Evolutionary conservation across 805 yeast genomes (phyloP).

Genomic region (Saccharomyces mikatae): DNA sequence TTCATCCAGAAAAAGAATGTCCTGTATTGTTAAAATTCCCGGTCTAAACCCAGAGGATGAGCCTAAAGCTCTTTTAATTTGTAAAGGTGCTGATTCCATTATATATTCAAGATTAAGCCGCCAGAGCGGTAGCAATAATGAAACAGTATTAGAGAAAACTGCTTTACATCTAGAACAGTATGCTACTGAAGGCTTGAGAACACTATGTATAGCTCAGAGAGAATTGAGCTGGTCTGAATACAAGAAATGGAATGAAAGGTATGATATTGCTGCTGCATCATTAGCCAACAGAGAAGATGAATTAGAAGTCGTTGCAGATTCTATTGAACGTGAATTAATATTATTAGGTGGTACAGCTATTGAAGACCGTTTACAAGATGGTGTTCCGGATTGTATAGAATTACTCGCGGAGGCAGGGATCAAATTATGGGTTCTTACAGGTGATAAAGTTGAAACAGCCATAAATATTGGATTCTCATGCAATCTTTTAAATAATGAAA

Average conservation of each 20-base stretch:
- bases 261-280: conserved; percentile 59
- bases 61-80: conserved; percentile 56
- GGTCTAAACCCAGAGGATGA: conserved; percentile 36
- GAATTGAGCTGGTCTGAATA: conserved; percentile 58
- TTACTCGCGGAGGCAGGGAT: conserved; percentile 68
- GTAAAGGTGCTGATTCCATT: conserved; percentile 82
- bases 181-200: conserved; percentile 79
- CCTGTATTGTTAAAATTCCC: conserved; percentile 69
- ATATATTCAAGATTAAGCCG: conserved; percentile 58
- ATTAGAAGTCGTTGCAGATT: conserved; percentile 68
- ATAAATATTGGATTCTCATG: conserved; percentile 83
- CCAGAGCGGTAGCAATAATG: conserved; percentile 33
- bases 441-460: conserved; percentile 86
- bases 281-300: conserved; percentile 56
- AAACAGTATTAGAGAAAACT: conserved; percentile 47
- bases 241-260: conserved; percentile 52
- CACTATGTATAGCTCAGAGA: conserved; percentile 69
- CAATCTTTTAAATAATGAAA: conserved; percentile 63
- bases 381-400: conserved; percentile 77
- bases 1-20: conserved; percentile 82
- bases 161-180: conserved; percentile 68
- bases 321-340: conserved; percentile 56
- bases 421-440: conserved; percentile 79
- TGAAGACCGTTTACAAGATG: conserved; percentile 78
- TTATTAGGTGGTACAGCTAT: conserved; percentile 80